Evolutionary conservation across 768 basidiomycete species (phyloP).

Genomic region (Podaxis sp.): DNA sequence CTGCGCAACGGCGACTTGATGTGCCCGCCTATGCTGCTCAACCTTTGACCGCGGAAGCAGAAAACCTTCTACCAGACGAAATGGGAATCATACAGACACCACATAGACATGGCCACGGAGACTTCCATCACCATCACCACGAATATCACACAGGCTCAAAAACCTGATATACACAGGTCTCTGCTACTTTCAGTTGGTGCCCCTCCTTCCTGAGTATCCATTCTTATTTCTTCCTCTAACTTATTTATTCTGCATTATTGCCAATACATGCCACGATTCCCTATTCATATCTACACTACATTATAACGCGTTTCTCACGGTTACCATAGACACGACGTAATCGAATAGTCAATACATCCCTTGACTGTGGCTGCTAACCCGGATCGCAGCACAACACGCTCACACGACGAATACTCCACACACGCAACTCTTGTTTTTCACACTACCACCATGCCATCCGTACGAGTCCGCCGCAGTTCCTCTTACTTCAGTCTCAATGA

Average conservation of each 20-base stretch:
- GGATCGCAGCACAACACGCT: background rate
- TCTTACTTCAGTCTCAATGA: conserved; percentile 6
- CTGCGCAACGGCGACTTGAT: background rate
- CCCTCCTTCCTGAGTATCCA: background rate
- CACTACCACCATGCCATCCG: conserved; percentile 11
- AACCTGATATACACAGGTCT: background rate
- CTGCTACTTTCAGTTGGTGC: too few relatives aligned
- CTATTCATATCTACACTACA: background rate
- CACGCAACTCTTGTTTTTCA: too few relatives aligned
- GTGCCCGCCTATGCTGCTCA: conserved; percentile 17
- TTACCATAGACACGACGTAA: background rate
- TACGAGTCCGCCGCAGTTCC: conserved; percentile 5
- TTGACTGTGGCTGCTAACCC: background rate
- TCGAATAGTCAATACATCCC: background rate
- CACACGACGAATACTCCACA: too few relatives aligned
- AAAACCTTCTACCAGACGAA: conserved; percentile 21
- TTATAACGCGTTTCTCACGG: background rate
- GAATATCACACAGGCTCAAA: background rate
- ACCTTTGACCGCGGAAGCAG: conserved; percentile 38
- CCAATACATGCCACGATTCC: background rate
- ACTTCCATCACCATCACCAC: background rate
- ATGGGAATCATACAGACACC: background rate
- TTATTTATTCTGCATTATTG: background rate
- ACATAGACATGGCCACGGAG: background rate
- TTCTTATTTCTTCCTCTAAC: background rate